These are phyloP conservation scores for Lepiota venenata DNA, from an alignment of 768 basidiomycete species.

Conservation along the genomic window DNA sequence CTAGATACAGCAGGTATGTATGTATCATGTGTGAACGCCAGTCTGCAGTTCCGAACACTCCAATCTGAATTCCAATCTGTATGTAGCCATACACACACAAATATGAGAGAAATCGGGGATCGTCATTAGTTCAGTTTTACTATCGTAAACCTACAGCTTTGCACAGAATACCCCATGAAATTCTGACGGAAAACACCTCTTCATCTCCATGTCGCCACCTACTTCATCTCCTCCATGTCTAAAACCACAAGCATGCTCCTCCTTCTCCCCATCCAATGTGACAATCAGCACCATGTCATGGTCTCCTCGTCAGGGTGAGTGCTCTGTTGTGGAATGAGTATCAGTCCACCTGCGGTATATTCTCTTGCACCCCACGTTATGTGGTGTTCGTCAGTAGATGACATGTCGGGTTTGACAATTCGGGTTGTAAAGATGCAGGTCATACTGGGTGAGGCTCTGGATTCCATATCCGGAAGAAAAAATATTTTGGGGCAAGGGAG, in stretches of 20 bases:
- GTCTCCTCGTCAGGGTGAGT: neutral
- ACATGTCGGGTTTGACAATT: conserved; percentile 5
- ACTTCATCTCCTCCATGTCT: neutral
- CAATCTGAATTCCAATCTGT: too few species aligned
- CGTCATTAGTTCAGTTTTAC: too few species aligned
- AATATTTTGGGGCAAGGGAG: too few species aligned
- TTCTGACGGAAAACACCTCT: neutral
- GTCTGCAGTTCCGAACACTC: too few species aligned
- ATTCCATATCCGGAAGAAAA: neutral
- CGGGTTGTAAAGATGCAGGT: neutral
- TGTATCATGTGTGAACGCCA: too few species aligned
- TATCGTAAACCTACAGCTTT: too few species aligned
- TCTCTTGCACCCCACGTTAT: conserved; percentile 4
- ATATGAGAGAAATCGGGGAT: too few species aligned
- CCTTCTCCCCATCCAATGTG: neutral
- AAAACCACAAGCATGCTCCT: conserved; percentile 9
- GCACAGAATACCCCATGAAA: conserved; percentile 1
- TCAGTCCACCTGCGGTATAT: conserved; percentile 5
- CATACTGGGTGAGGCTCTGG: neutral
- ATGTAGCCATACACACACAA: too few species aligned
- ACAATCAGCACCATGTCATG: conserved; percentile 2
- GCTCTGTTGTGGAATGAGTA: neutral
- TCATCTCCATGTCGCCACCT: conserved; percentile 8
- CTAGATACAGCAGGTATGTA: too few species aligned
- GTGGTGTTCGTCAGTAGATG: neutral